Conservation (phyloP, 805 yeast species). For the Spathaspora boniae region DNA sequence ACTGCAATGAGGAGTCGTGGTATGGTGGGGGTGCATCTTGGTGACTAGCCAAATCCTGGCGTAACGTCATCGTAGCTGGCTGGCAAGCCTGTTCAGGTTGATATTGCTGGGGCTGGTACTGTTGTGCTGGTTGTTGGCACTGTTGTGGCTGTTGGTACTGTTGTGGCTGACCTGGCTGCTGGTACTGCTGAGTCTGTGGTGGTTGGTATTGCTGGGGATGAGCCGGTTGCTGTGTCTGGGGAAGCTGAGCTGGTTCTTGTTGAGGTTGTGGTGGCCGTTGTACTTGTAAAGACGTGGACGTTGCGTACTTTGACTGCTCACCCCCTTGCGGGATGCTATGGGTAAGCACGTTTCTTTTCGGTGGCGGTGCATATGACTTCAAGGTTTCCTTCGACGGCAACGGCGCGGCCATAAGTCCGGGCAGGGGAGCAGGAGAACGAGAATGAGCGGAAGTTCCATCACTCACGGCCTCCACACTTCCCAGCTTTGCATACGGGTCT, state of each 20-base stretch:
- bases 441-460: background rate
- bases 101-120: conserved; percentile 8
- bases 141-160: conserved; percentile 6
- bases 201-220: too few species aligned
- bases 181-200: conserved; percentile 8
- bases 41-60: too few species aligned
- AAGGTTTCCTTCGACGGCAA: conserved; percentile 17
- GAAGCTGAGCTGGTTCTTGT: background rate
- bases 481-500: conserved; percentile 4
- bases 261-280: background rate
- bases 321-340: conserved; percentile 19
- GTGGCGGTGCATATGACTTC: conserved; percentile 24
- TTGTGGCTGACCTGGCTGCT: conserved; percentile 5
- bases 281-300: conserved; percentile 10
- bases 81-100: conserved; percentile 6
- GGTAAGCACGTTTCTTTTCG: conserved; percentile 31
- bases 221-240: too few species aligned
- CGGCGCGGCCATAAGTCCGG: too few species aligned
- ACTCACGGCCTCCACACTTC: background rate
- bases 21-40: too few species aligned
- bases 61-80: conserved; percentile 3
- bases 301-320: conserved; percentile 14
- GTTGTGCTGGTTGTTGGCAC: conserved; percentile 4
- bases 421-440: conserved; percentile 3
- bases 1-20: too few species aligned